Evolutionary conservation across 345 rosid genomes (phyloP), one percentile per base, ranked within the genome.

Genomic region (Eucalyptus pauciflora): DNA sequence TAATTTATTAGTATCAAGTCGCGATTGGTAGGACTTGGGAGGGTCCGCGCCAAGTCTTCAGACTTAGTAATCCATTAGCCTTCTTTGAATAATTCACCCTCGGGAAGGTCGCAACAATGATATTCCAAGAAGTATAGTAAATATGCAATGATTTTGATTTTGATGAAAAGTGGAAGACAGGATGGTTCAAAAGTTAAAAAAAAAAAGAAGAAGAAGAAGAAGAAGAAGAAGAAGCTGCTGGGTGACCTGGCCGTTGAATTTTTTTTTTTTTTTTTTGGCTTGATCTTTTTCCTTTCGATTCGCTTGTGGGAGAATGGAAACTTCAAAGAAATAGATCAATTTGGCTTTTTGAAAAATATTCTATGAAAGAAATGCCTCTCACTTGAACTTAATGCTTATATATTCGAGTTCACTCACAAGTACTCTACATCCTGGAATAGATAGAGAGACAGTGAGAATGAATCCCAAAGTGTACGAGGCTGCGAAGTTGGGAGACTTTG

Each of bases 81-180:
- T 33, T 33, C 37, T 33, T 33, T 33, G 37, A 33, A 33, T 33
- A 33, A 33, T 33, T 33, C 37, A 33, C 37, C 3, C 37, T 33
- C 37, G 37, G 37, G 37, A 33, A 33, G 37, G 37, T 33, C 37
- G 37, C 37, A 33, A 33, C 37, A 33, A 33, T 33, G 67, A 11
- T 60, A 0, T 60, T 60, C n/a, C 67, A 25, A 24, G 15, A 25
- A 25, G n/a, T 3, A 10, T 27, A 0, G 14, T 11, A 4, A 15
- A 25, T 60, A 1, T 27, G 67, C 14, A 60, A 60, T 58, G 67
- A 25, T 60, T 11, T 60, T 60, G 67, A 25, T 25, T 60, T 60
- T 25, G 67, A 60, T 60, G 67, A 60, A 25, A 60, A 60, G 31
- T 60, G 67, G 6, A 27, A 60, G 15, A 25, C 3, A 60, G n/a